Base-by-base conservation (phyloP, 805 yeast genomes). In the Starmerella geochares region DNA sequence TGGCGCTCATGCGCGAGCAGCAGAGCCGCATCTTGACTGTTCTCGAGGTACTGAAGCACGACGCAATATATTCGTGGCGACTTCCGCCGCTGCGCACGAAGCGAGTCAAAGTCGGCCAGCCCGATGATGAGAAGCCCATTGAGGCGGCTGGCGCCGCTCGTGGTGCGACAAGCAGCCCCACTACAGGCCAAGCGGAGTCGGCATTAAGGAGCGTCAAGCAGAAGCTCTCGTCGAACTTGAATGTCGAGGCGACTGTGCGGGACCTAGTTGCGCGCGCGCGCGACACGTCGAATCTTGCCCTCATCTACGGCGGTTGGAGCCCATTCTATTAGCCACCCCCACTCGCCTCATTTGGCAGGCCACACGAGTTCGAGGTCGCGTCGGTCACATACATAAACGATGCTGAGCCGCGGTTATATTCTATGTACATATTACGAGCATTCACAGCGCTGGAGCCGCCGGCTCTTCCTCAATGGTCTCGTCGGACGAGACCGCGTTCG, bases 1-100 rank as follows among this genome's bases (percentile, higher is more conserved):
- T 84, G 51, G 65, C 75, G 20, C 85, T 83, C 1, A 66, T 92
- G 40, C 68, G 94, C 49, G 65, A 66, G 1, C 81, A 86, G 59
- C 70, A 71, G 31, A 84, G 79, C 25, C 80, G 80, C 56, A 85
- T 94, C 25, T 66, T 81, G 64, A 81, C 92, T 27, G 84, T 92
- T 28, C 67, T 92, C 49, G 90, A 88, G 59, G 94, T 90, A 4
- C 67, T 92, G 54, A 73, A 81, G 58, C 86, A 92, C 75, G 99
- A 92, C 71, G 96, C 98, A 0, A 71, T 92, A 49, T 88, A 90
- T 60, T 76, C 86, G 1, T 92, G 98, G 97, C 78, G 84, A 0
- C 70, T 87, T 42, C 84, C 96, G 0, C 94, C 94, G 1, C 65
- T 86, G 16, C 65, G 48, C 75, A 72, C 59, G 13, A 37, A 38